Evolutionary conservation across 768 basidiomycete species (phyloP).

Genomic region (Termitomyces bulborhizus): DNA sequence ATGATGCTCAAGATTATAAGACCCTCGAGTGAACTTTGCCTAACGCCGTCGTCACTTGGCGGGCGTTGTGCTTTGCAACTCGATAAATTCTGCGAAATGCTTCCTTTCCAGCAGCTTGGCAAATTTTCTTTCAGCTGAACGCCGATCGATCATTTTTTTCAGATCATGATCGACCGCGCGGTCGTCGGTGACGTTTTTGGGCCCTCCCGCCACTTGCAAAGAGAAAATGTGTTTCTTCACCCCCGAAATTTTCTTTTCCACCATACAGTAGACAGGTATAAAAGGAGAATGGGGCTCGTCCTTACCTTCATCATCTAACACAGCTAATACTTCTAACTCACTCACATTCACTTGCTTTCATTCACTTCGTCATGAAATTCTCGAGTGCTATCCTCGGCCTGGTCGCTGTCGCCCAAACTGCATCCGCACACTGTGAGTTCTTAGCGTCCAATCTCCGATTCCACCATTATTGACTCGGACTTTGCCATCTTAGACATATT

Average conservation of each 20-base stretch:
- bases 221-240: background rate
- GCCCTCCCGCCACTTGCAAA: background rate
- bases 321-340: background rate
- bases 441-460: background rate
- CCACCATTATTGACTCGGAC: background rate
- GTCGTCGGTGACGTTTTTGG: background rate
- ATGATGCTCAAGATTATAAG: too few relatives aligned
- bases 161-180: background rate
- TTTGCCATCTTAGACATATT: constrained; percentile 17
- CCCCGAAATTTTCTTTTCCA: background rate
- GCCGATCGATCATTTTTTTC: background rate
- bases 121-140: background rate
- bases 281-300: background rate
- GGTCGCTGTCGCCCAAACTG: constrained; percentile 12
- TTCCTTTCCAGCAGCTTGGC: background rate
- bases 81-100: too few relatives aligned
- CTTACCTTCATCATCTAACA: background rate
- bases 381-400: constrained; percentile 14
- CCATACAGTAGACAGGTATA: background rate
- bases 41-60: too few relatives aligned
- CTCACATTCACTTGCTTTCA: background rate
- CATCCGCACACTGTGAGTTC: constrained; percentile 15
- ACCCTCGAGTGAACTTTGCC: too few relatives aligned
- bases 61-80: too few relatives aligned
- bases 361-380: constrained; percentile 18